Evolutionary conservation across 176 grass and related monocot genomes (phyloP), one percentile per base, ranked within the genome.

Genomic region (Avena sativa): DNA sequence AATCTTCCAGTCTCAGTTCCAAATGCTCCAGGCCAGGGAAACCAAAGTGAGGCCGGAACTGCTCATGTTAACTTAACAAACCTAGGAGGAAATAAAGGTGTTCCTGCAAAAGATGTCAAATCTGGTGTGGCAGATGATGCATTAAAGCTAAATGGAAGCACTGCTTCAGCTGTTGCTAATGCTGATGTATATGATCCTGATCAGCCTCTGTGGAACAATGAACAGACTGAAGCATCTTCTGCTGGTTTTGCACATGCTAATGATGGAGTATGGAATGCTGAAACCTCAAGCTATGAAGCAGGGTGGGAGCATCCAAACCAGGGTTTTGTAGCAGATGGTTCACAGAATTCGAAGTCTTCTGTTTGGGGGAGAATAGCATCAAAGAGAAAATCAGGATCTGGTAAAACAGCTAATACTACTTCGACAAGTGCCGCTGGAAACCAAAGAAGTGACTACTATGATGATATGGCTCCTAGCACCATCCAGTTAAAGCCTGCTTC

Each of bases 111-210:
- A 91, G 91, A 92, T 84, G 76, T 56, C 62, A 95, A 93, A 88
- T 79, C 85, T 76, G 53, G 82, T 65, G 76, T 83, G 79, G 49
- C 90, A 85, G 91, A 87, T 83, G 94, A 99, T 74, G 49, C 89
- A 68, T 84, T 87, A 52, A 99, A 88, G 75, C 65, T 65, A 58
- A 96, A 92, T 81, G 92, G 89, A 81, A 81, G 79, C 71, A 71
- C 86, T 38, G 14, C 83, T 90, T 86, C 81, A 83, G 89, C 67
- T 83, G 73, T 88, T 82, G 44, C 81, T 86, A 92, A 99, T 63
- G 87, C 94, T 84, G 97, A 99, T 87, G 92, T 99, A 77, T 99
- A 99, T 83, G 97, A 99, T 89, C 97, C 97, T 76, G 97, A 99
- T 90, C 97, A 99, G 76, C 97, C 97, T 87, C 83, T 99, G 6